A percentile compares a stretch with the other conserved stretches of the same genome.
phyloP scores from a whole-genome alignment of 805 yeast species.

The Nakazawaea holstii region DNA sequence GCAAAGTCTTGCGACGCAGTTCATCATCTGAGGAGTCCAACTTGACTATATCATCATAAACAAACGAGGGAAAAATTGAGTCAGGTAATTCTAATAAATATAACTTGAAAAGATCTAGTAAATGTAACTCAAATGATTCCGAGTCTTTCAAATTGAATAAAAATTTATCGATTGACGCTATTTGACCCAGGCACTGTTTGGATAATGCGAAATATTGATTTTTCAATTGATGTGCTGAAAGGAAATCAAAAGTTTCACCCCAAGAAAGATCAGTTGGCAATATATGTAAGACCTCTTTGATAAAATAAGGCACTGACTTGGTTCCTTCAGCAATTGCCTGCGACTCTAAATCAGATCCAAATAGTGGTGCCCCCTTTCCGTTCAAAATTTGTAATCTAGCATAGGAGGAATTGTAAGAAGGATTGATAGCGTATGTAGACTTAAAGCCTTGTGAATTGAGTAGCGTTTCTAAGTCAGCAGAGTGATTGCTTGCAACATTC shows the following conservation, averaged over 20 bases:
- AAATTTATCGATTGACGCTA: not conserved
- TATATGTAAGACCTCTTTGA: not conserved
- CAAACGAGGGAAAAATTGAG: constrained; percentile 1
- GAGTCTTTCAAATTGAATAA: not conserved
- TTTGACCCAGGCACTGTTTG: not conserved
- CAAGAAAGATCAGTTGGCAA: not conserved
- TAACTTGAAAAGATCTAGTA: not conserved
- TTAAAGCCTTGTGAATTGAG: not conserved
- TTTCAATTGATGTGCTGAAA: not conserved
- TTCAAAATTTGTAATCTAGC: not conserved
- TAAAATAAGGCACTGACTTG: not conserved
- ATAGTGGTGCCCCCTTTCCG: not conserved
- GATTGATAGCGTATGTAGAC: not conserved
- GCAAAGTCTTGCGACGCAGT: not conserved
- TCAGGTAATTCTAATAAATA: constrained; percentile 5
- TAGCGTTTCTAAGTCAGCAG: not conserved
- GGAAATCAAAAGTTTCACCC: not conserved
- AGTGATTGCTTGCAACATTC: not conserved
- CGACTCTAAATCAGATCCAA: constrained; percentile 7
- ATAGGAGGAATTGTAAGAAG: not conserved
- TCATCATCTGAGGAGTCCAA: not conserved
- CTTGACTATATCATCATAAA: not conserved
- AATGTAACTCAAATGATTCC: not conserved
- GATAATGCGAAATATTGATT: not conserved
- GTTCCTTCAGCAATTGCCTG: not conserved